Conservation (phyloP, 805 yeast genomes). For the Wickerhamiella sergipiensis region DNA sequence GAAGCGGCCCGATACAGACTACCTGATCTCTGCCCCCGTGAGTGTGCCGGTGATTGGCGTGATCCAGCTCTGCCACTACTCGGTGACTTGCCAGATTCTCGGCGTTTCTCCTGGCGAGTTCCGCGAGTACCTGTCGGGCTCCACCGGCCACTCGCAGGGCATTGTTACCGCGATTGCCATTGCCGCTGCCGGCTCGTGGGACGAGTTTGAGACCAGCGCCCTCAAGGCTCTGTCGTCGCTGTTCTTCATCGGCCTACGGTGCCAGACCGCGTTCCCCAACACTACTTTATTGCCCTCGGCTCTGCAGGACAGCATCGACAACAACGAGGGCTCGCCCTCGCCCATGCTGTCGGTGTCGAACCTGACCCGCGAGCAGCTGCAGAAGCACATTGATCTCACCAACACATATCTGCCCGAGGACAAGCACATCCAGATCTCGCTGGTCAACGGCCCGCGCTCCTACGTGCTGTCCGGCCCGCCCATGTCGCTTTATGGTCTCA, state of each 20-base stretch:
- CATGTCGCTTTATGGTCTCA: constrained; percentile 90
- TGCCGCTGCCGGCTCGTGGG: constrained; percentile 75
- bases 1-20: constrained; percentile 73
- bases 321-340: constrained; percentile 92
- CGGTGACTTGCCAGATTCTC: constrained; percentile 69
- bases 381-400: constrained; percentile 66
- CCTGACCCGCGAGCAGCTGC: constrained; percentile 66
- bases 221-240: constrained; percentile 70
- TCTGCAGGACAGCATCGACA: constrained; percentile 80
- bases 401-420: constrained; percentile 87
- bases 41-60: constrained; percentile 96
- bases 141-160: constrained; percentile 35
- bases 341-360: constrained; percentile 96
- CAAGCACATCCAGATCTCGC: constrained; percentile 79
- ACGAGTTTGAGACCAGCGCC: constrained; percentile 56
- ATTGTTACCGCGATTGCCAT: constrained; percentile 86
- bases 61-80: constrained; percentile 87
- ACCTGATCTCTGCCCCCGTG: constrained; percentile 79
- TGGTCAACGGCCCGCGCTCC: constrained; percentile 91
- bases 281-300: constrained; percentile 90
- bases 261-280: constrained; percentile 80
- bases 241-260: constrained; percentile 88
- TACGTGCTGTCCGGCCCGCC: constrained; percentile 97
- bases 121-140: constrained; percentile 39
- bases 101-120: constrained; percentile 86